Base-by-base conservation (phyloP, 257 asterid species). In the Coffea eugenioides region DNA sequence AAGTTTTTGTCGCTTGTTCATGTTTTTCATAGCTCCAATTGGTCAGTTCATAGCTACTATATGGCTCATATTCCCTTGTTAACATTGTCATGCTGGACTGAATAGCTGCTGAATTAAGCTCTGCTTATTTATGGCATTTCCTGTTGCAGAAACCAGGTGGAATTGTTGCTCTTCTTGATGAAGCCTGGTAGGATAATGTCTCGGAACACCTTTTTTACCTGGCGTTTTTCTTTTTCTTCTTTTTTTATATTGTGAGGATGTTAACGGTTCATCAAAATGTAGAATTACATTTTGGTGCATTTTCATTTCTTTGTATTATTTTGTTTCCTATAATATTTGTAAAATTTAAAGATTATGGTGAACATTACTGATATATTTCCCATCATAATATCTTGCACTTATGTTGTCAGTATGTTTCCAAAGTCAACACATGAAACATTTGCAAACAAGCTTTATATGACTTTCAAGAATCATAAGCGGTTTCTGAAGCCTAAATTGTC, bases 341-440 rank as follows among this genome's bases (percentile, higher is more conserved):
- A n/a, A 56, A 74, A 52, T 34, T 56, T 74, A 34, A 65, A 82
- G 85, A 71, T 72, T 82, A 54, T 52, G 15, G 59, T 52, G 59
- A 52, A 64, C 66, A 21, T 78, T 66, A 52, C 31, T 78, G 64
- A 75, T 72, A 59, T 72, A 70, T 76, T 36, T 80, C 74, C 68
- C 85, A 54, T 72, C 82, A 82, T 73, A 71, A 80, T 54, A 80
- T 56, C 73, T 76, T 83, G 43, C n/a, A 54, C 73, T 75, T 82
- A 71, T 74, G 70, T 52, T 84, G 90, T 85, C 97, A 93, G 99
- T 82, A 95, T 95, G 99, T 95, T 95, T 84, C 99, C 99, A 61
- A 95, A 95, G 88, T 95, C 99, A 78, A 95, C 97, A 49, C 97
- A 89, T 36, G 99, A 95, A 89, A 95, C 99, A 79, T 94, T 95